Base-by-base conservation (phyloP, 2,329 filamentous ascomycete genomes). In the Didymella keratinophila region DNA sequence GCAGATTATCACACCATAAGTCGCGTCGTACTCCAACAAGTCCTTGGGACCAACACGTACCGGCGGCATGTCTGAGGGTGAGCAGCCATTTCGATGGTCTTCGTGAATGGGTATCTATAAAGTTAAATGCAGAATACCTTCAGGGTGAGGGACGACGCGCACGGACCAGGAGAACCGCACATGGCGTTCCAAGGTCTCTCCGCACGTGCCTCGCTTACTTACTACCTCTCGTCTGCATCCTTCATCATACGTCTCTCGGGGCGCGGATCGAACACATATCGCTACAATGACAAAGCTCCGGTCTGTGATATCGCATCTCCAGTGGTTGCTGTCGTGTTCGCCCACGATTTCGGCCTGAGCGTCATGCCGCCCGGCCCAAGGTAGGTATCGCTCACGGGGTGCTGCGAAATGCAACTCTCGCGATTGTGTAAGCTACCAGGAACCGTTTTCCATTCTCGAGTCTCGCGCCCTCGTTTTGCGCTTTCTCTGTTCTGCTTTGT, bases 1-100 rank as follows among this genome's bases (percentile, higher is more conserved):
- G 65, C 75, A 78, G 36, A 78, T 76, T 9, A 78, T 57, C 7
- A 78, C 67, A 10, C 67, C 47, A 56, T 72, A 65, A 10, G 32
- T 49, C 0, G 62, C 37, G 18, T 71, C 50, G 41, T 72, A 71
- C 30, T 67, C 52, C 16, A 76, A 52, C 1, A 68, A 32, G 21
- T 60, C 58, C 27, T 50, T 52, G n/a, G 66, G 51, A 12, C 66
- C 67, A 32, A 54, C 14, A 32, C 34, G 43, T 36, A 48, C 8
- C 21, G 30, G 27, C 18, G 34, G 18, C 43, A 47, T 53, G 12
- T 1, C 32, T 16, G 18, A 30, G 21, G 14, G n/a, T 27, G 27
- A 32, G 16, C 6, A 32, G 23, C 10, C 28, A 34, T 46, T 5
- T 45, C 12, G 11, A 7, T 7, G 23, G 7, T 25, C 23, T 25